phyloP scores from a whole-genome alignment of 306 rosid species.

The Astragalus membranaceus region DNA sequence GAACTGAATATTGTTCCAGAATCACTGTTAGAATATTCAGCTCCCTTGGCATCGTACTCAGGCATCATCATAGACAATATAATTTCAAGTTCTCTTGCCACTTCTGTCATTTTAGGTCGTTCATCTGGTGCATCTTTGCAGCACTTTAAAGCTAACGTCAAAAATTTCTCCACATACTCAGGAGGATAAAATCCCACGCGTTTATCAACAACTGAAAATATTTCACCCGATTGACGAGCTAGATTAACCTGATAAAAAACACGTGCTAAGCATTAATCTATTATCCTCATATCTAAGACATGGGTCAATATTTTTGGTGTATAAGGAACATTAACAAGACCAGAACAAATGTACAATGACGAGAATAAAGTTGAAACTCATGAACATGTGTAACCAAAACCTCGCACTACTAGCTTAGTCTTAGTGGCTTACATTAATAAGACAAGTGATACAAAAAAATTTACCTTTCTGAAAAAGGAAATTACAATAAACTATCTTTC shows the following conservation, averaged over 20 bases:
- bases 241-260: constrained; percentile 41
- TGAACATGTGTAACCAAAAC: not conserved
- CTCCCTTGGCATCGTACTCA: constrained; percentile 27
- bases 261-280: not conserved
- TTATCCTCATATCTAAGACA: not conserved
- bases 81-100: constrained; percentile 68
- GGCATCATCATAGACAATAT: constrained; percentile 59
- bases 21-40: constrained; percentile 20
- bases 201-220: constrained; percentile 48
- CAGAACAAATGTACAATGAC: not conserved
- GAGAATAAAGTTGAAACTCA: not conserved
- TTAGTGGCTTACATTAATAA: not conserved
- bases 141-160: constrained; percentile 59
- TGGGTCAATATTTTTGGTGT: not conserved
- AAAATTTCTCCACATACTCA: constrained; percentile 47
- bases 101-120: constrained; percentile 77
- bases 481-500: not conserved
- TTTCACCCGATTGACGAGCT: constrained; percentile 51
- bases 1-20: constrained; percentile 33
- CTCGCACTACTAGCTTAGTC: not conserved
- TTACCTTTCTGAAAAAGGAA: not conserved
- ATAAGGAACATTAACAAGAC: not conserved
- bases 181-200: constrained; percentile 65
- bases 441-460: not conserved
- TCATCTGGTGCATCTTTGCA: constrained; percentile 70